phyloP scores from a whole-genome alignment of 1,284 basidiomycete species.

The Malassezia psittaci region DNA sequence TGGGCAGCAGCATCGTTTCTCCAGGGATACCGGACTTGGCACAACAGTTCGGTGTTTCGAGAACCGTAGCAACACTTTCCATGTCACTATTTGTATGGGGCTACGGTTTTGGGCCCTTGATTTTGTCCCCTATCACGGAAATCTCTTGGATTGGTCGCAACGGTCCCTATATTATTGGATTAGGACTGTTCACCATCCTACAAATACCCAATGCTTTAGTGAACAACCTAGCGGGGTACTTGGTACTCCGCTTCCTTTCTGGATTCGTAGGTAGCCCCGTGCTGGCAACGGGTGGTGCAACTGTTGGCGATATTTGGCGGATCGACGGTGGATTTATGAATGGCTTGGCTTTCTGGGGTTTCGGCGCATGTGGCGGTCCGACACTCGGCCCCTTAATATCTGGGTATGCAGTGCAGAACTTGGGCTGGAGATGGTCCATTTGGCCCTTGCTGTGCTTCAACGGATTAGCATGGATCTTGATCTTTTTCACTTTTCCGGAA shows the following conservation, averaged over 20 bases:
- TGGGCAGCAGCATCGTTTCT: conserved; percentile 8
- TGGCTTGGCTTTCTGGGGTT: conserved; percentile 17
- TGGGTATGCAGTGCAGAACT: conserved; percentile 31
- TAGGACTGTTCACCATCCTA: conserved; percentile 18
- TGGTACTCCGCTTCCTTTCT: conserved; percentile 43
- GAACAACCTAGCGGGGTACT: conserved; percentile 11
- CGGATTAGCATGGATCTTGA: conserved; percentile 28
- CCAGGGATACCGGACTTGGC: conserved; percentile 53
- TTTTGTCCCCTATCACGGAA: conserved; percentile 45
- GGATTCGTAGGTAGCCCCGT: conserved; percentile 48
- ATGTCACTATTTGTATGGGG: conserved; percentile 32
- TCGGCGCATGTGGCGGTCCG: conserved; percentile 25
- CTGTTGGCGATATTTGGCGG: conserved; percentile 27
- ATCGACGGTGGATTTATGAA: conserved; percentile 14
- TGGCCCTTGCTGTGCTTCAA: conserved; percentile 40
- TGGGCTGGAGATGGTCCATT: conserved; percentile 44
- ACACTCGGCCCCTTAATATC: conserved; percentile 29
- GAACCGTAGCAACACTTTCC: conserved; percentile 21
- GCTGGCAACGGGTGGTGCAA: conserved; percentile 43
- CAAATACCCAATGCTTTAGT: conserved; percentile 18
- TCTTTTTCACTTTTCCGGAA: conserved; percentile 21
- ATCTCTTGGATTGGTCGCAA: conserved; percentile 34
- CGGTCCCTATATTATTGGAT: conserved; percentile 18
- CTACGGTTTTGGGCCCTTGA: conserved; percentile 27
- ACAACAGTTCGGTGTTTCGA: conserved; percentile 24